phyloP scores from a whole-genome alignment of 805 yeast species.

The Candida railenensis region DNA sequence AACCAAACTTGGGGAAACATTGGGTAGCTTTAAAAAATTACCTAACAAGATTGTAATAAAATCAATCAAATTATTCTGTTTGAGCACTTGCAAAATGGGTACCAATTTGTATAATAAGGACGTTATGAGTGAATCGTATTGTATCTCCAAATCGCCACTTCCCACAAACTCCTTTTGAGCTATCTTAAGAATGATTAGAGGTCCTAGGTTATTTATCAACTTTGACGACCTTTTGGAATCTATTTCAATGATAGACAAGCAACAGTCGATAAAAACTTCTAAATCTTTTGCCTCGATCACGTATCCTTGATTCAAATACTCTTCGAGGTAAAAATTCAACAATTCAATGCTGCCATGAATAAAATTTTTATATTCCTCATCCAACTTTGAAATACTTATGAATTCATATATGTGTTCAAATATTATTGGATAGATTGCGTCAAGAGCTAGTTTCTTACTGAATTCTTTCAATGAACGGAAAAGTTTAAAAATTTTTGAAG shows the following conservation, averaged over 20 bases:
- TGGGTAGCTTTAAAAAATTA: conserved; percentile 8
- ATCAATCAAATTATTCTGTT: conserved; percentile 29
- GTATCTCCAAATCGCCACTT: not conserved
- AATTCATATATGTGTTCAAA: conserved; percentile 36
- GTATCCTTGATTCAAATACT: conserved; percentile 29
- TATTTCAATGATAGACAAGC: conserved; percentile 32
- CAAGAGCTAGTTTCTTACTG: conserved; percentile 32
- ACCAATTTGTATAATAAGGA: conserved; percentile 1
- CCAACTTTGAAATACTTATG: conserved; percentile 29
- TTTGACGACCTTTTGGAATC: not conserved
- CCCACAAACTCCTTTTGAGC: not conserved
- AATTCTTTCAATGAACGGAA: conserved; percentile 30
- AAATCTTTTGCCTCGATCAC: conserved; percentile 20
- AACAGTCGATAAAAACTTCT: conserved; percentile 25
- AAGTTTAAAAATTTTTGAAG: conserved; percentile 20
- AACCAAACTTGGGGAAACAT: not conserved
- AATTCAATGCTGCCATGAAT: conserved; percentile 23
- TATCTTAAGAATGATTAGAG: not conserved
- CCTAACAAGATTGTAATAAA: conserved; percentile 35
- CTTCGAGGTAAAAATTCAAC: conserved; percentile 24
- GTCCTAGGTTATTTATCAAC: not conserved
- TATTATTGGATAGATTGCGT: conserved; percentile 33
- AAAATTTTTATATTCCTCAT: conserved; percentile 32
- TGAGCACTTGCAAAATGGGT: conserved; percentile 16
- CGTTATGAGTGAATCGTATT: not conserved